Percentiles rank a stretch among this genome's conserved stretches.
These are phyloP conservation scores for Citrus australasica DNA, from an alignment of 345 rosid species.

Conservation along the genomic window DNA sequence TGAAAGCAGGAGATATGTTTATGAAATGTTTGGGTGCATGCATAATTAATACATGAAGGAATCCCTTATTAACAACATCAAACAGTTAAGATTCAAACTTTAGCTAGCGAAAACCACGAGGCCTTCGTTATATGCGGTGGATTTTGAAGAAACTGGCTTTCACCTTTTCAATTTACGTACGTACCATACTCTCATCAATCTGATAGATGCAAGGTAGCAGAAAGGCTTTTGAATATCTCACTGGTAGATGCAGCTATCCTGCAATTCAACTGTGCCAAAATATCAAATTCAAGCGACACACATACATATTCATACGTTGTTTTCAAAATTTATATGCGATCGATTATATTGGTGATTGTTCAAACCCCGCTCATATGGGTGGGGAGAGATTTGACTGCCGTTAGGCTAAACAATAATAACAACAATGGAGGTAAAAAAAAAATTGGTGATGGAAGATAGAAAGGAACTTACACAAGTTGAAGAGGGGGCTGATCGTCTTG, in stretches of 20 bases:
- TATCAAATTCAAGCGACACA: background rate
- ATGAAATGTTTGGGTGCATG: background rate
- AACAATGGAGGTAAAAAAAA: too few relatives aligned
- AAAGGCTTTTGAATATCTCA: background rate
- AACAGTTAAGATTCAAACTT: background rate
- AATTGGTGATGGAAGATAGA: background rate
- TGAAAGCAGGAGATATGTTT: background rate
- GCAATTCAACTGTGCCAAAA: conserved; percentile 9
- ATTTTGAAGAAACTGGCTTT: background rate
- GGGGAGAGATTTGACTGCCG: too few relatives aligned
- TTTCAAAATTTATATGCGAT: too few relatives aligned
- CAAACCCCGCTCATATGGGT: too few relatives aligned
- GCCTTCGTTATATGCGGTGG: background rate
- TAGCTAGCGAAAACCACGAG: background rate
- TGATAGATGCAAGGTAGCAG: background rate
- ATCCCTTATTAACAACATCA: background rate
- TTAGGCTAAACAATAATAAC: too few relatives aligned
- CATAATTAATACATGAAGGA: background rate
- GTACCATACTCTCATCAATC: background rate
- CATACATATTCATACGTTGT: too few relatives aligned
- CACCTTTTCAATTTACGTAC: background rate
- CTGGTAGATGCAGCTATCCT: background rate
- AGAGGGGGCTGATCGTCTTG: conserved; percentile 55
- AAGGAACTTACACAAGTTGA: conserved; percentile 60
- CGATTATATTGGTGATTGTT: too few relatives aligned